These are phyloP conservation scores for Claviceps lovelessii DNA, from an alignment of 2,329 filamentous ascomycete species.

Conservation along the genomic window DNA sequence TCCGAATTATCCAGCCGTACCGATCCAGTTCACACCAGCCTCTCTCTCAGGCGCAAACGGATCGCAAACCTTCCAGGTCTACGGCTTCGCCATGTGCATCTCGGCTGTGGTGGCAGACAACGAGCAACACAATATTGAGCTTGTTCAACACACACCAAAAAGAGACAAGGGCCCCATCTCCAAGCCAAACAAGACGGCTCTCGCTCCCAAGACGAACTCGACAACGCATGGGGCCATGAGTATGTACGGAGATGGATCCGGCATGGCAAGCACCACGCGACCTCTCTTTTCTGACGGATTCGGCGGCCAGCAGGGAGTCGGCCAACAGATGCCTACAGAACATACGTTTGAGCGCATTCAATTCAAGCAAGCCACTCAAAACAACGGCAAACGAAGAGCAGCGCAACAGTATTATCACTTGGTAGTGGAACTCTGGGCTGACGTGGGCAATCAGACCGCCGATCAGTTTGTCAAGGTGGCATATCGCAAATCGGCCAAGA, in stretches of 20 bases:
- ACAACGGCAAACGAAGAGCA: slow-evolving; percentile 80
- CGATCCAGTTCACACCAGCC: slow-evolving; percentile 34
- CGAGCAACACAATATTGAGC: slow-evolving; percentile 60
- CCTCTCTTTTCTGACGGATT: slow-evolving; percentile 30
- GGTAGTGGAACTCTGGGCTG: slow-evolving; percentile 69
- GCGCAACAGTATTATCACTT: slow-evolving; percentile 88
- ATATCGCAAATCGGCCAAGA: slow-evolving; percentile 58
- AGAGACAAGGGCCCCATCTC: slow-evolving; percentile 74
- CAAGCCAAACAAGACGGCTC: slow-evolving; percentile 53
- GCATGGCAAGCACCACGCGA: slow-evolving; percentile 10
- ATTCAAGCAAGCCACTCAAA: slow-evolving; percentile 86
- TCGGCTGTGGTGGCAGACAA: slow-evolving; percentile 69
- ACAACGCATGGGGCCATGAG: slow-evolving; percentile 29
- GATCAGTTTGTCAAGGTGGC: slow-evolving; percentile 58
- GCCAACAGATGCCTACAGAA: slow-evolving; percentile 32
- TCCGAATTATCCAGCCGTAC: slow-evolving; percentile 35
- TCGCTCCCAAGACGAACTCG: slow-evolving; percentile 54
- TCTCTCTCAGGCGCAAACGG: background rate
- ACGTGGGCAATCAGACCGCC: slow-evolving; percentile 37
- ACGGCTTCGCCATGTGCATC: slow-evolving; percentile 69
- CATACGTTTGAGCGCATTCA: slow-evolving; percentile 77
- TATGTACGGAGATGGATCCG: slow-evolving; percentile 27
- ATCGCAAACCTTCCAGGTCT: slow-evolving; percentile 46
- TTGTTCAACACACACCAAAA: slow-evolving; percentile 86
- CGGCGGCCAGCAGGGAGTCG: slow-evolving; percentile 13